Evolutionary conservation across 129 eudicot species (phyloP).

Genomic region (Solidago caesia): DNA sequence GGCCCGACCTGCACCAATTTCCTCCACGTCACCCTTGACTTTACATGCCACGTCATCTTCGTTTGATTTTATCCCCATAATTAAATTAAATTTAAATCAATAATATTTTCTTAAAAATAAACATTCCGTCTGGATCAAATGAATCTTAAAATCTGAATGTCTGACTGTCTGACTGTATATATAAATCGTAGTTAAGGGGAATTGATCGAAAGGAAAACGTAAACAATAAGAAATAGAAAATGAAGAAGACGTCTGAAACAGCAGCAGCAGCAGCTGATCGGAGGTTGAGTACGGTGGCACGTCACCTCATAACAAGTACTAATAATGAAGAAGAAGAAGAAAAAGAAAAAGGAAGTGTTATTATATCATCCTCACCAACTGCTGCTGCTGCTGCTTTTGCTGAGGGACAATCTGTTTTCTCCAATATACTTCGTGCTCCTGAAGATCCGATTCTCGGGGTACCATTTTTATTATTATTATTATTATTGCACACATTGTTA

Average conservation of each 20-base stretch:
- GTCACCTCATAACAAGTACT: constrained; percentile 49
- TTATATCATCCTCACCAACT: constrained; percentile 49
- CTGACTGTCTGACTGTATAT: too few relatives aligned
- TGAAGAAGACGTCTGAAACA: constrained; percentile 27
- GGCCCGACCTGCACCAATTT: too few relatives aligned
- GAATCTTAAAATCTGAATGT: too few relatives aligned
- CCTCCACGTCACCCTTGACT: too few relatives aligned
- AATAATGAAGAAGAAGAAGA: constrained; percentile 3
- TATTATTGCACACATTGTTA: too few relatives aligned
- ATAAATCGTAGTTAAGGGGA: neutral
- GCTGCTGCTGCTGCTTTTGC: constrained; percentile 6
- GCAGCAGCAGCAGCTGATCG: constrained; percentile 58
- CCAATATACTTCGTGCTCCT: constrained; percentile 71
- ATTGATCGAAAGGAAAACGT: neutral
- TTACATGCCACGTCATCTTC: too few relatives aligned
- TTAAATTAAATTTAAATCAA: too few relatives aligned
- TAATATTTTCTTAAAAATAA: too few relatives aligned
- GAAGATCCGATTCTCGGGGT: constrained; percentile 99
- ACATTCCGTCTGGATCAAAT: too few relatives aligned
- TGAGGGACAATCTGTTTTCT: constrained; percentile 50
- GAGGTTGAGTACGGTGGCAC: constrained; percentile 50
- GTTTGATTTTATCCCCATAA: too few relatives aligned
- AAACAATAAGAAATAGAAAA: neutral
- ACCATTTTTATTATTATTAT: neutral
- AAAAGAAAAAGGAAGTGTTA: neutral